Base-by-base conservation (phyloP, 177 flowering plant genomes). In the Tripterygium wilfordii region DNA sequence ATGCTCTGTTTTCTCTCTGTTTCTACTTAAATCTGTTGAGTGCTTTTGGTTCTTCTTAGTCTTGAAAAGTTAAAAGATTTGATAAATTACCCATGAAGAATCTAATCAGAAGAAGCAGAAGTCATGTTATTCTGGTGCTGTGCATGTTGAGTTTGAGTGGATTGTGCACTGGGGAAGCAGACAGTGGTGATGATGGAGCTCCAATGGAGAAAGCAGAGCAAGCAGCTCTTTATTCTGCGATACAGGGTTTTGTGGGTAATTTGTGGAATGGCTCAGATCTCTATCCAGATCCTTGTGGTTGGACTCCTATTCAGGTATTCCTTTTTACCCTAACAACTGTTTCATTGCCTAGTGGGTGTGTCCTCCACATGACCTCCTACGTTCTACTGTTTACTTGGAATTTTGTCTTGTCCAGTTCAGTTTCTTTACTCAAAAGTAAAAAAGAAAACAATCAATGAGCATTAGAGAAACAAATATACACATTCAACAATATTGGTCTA, bases 211-310 rank as follows among this genome's bases (percentile, higher is more conserved):
- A 48, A 62, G 49, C 68, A 37, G 97, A 89, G 65, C 50, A 56
- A 52, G 77, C 73, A 33, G 76, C 83, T 45, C 68, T 89, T 26
- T 89, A 73, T 62, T 66, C 75, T 57, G 64, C 76, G 36, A 72
- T 89, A 28, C 82, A 77, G 54, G 82, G 83, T 5, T 80, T 89
- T 49, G 82, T 77, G 28, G 97, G 97, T 3, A 54, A 56, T 0
- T 64, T 74, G 76, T 86, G 92, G 88, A 89, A 89, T 60, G 92
- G 92, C 53, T 79, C 95, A 28, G 77, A 86, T 51, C 84, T 89
- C 48, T 89, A 75, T 63, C 97, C 97, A 9, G 97, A 89, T 49
- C 97, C 97, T 60, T 89, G 97, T 63, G 97, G 97, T 0, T 83
- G 90, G 95, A 83, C 95, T 43, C 97, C 97, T 10, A 86, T 89